These are phyloP conservation scores for Emericellopsis cladophorae DNA, from an alignment of 2,329 filamentous ascomycete species.

Conservation along the genomic window DNA sequence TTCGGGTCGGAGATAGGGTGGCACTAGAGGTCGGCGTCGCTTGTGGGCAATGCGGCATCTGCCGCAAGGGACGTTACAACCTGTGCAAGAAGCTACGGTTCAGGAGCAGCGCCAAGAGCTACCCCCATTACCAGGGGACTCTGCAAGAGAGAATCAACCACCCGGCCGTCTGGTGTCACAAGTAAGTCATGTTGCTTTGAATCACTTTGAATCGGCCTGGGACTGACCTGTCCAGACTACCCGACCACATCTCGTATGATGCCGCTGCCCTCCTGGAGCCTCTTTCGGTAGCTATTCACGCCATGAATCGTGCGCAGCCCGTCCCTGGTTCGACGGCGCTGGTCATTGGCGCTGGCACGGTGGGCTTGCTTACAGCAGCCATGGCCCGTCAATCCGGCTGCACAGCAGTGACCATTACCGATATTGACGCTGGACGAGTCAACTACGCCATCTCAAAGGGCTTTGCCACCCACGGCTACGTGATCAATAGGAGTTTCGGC, in stretches of 20 bases:
- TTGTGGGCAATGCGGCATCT: slow-evolving; percentile 37
- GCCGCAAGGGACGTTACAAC: slow-evolving; percentile 44
- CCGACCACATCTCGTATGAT: slow-evolving; percentile 44
- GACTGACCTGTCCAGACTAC: slow-evolving; percentile 29
- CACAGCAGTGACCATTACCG: slow-evolving; percentile 44
- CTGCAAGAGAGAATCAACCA: slow-evolving; percentile 49
- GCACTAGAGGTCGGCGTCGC: slow-evolving; percentile 45
- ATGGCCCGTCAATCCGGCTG: slow-evolving; percentile 51
- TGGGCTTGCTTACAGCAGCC: slow-evolving; percentile 49
- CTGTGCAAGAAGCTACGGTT: slow-evolving; percentile 50
- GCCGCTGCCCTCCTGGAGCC: slow-evolving; percentile 49
- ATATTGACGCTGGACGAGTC: slow-evolving; percentile 46
- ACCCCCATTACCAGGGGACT: slow-evolving; percentile 52
- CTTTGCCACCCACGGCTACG: slow-evolving; percentile 47
- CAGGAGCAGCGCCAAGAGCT: slow-evolving; percentile 47
- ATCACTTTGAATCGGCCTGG: not conserved
- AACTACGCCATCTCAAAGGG: slow-evolving; percentile 44
- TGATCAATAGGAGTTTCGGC: slow-evolving; percentile 32
- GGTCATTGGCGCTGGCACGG: slow-evolving; percentile 53
- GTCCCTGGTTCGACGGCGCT: slow-evolving; percentile 41
- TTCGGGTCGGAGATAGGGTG: slow-evolving; percentile 42
- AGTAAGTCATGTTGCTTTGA: slow-evolving; percentile 21
- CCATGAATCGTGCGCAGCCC: slow-evolving; percentile 40
- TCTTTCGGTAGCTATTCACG: slow-evolving; percentile 48
- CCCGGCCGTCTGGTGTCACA: slow-evolving; percentile 49